Evolutionary conservation across 345 rosid species (phyloP).

Genomic region (Stellera chamaejasme): DNA sequence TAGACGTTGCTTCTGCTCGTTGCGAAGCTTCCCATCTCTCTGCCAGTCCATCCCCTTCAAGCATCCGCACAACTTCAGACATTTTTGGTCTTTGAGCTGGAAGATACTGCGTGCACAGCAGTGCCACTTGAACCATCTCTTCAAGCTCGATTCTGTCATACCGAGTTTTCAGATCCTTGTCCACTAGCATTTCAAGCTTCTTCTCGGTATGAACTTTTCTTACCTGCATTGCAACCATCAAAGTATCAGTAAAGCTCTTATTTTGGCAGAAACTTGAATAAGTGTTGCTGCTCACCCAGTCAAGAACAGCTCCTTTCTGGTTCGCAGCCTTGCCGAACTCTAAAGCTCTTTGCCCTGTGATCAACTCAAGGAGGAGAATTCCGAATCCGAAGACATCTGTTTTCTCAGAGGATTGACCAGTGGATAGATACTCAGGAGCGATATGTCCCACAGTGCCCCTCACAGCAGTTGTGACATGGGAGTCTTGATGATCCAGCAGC

Average conservation of each 20-base stretch:
- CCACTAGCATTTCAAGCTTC: slow-evolving; percentile 79
- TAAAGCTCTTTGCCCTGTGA: slow-evolving; percentile 89
- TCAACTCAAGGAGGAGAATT: slow-evolving; percentile 82
- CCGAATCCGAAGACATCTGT: slow-evolving; percentile 97
- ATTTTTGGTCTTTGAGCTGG: slow-evolving; percentile 90
- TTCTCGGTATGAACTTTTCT: slow-evolving; percentile 89
- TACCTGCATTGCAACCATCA: slow-evolving; percentile 44
- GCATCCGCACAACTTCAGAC: slow-evolving; percentile 97
- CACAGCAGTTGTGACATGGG: slow-evolving; percentile 95
- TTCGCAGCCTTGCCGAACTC: slow-evolving; percentile 92
- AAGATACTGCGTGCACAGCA: slow-evolving; percentile 80
- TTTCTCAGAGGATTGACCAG: slow-evolving; percentile 97
- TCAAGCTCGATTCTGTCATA: slow-evolving; percentile 90
- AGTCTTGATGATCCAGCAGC: slow-evolving; percentile 91
- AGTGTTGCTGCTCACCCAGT: slow-evolving; percentile 55
- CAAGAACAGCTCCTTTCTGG: slow-evolving; percentile 95
- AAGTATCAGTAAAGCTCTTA: not conserved
- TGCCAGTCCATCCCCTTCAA: slow-evolving; percentile 95
- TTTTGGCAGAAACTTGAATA: not conserved
- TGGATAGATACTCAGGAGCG: slow-evolving; percentile 96
- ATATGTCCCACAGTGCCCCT: slow-evolving; percentile 98
- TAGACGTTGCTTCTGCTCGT: slow-evolving; percentile 37
- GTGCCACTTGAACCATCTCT: slow-evolving; percentile 89
- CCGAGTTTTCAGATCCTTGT: slow-evolving; percentile 71
- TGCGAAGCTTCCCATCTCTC: slow-evolving; percentile 99